These are phyloP conservation scores for Leishmania aethiopica DNA, from an alignment of 208 protist genomes.

Conservation along the genomic window DNA sequence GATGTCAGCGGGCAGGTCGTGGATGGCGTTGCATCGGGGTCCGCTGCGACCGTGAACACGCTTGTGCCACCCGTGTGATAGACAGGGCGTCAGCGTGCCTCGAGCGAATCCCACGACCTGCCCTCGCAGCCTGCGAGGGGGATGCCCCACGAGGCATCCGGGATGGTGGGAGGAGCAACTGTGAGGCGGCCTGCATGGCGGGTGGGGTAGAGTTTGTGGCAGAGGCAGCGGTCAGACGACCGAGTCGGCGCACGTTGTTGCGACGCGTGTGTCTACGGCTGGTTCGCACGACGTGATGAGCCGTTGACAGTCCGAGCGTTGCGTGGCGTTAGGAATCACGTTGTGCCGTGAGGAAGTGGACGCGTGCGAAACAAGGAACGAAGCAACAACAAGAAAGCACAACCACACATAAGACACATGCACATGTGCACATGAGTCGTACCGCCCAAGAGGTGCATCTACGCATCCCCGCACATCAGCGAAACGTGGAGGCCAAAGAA, in stretches of 20 bases:
- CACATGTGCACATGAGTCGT: not conserved
- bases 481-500: not conserved
- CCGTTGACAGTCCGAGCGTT: not conserved
- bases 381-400: not conserved
- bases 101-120: not conserved
- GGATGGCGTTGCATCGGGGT: not conserved
- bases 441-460: not conserved
- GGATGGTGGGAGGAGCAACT: not conserved
- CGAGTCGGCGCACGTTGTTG: not conserved
- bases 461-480: not conserved
- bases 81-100: not conserved
- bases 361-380: not conserved
- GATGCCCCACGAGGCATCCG: not conserved
- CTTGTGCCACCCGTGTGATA: not conserved
- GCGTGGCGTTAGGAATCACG: not conserved
- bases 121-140: not conserved
- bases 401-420: not conserved
- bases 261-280: not conserved
- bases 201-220: not conserved
- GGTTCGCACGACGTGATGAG: not conserved
- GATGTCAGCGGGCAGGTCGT: not conserved
- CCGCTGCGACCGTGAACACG: not conserved
- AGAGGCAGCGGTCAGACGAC: not conserved
- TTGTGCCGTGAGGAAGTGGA: not conserved
- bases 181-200: not conserved